Base-by-base conservation (phyloP, 805 yeast species). In the Yamadazyma tumulicola region DNA sequence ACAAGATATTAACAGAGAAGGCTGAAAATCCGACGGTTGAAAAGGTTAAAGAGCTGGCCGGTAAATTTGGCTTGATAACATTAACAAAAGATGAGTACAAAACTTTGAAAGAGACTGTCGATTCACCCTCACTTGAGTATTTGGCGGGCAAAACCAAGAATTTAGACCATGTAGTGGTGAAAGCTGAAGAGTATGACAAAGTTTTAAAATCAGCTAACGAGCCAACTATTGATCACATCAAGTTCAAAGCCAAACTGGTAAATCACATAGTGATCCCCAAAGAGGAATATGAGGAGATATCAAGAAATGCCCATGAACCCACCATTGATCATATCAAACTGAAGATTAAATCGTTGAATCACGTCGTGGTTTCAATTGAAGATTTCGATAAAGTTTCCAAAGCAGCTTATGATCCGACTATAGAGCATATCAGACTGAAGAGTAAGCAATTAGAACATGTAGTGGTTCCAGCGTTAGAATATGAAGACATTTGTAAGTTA, bases 121-220 rank as follows among this genome's bases (percentile, higher is more conserved):
- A 52, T 5, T 36, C 34, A 6, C 71, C 73, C 5, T 26, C 58
- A 13, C 11, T 53, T 5, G 64, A 59, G 0, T 48, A 53, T 28
- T 25, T 72, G 20, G 47, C 37, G 22, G 39, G 35, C 4, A 52
- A 55, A 21, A 60, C 68, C 0, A 26, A 42, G 6, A 35, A 27
- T 6, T 12, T 21, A 14, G 44, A 43, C 10, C 50, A 48, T 32
- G 37, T 39, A 4, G 30, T 50, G 5, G 43, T 54, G 13, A 43
- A 48, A 24, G 37, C 48, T 15, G 50, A 46, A 18, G 55, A 52
- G 31, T 50, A 47, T 37, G 38, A 38, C 16, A 42, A 48, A 31
- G 36, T 53, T 39, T 29, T 22, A 13, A 24, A 31, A 26, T 37
- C 38, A 2, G 50, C 46, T 4, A 41, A 42, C 23, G 12, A 27